Percentiles rank a stretch among this genome's conserved stretches.
Conservation (phyloP, 2,329 filamentous ascomycete species). For the Boeremia lycopersici region DNA sequence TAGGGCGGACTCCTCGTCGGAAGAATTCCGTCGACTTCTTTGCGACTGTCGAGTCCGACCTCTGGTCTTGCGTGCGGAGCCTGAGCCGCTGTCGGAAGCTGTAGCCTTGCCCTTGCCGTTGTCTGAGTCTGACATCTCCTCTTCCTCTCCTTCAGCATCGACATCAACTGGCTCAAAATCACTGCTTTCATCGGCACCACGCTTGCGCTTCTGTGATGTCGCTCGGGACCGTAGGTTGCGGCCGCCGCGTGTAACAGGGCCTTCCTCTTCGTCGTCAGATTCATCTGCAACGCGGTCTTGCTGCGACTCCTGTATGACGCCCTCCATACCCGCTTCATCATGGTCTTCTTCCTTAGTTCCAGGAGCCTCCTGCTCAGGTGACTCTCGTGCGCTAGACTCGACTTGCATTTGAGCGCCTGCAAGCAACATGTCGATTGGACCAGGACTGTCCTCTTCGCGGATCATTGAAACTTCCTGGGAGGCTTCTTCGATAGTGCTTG, state of each 20-base stretch:
- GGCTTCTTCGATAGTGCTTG: slow-evolving; percentile 59
- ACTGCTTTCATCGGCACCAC: slow-evolving; percentile 62
- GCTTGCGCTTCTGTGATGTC: slow-evolving; percentile 42
- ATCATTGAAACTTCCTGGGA: slow-evolving; percentile 56
- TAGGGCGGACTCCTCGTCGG: slow-evolving; percentile 55
- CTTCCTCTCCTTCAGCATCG: slow-evolving; percentile 60
- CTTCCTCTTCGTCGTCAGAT: slow-evolving; percentile 64
- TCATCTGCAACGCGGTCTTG: slow-evolving; percentile 49
- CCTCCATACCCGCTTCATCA: slow-evolving; percentile 39
- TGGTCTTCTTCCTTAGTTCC: slow-evolving; percentile 38
- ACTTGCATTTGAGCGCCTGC: slow-evolving; percentile 45
- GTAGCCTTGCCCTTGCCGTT: slow-evolving; percentile 49
- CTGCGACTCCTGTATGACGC: slow-evolving; percentile 52
- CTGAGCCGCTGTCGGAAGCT: slow-evolving; percentile 48
- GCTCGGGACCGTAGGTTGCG: slow-evolving; percentile 45
- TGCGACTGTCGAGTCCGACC: slow-evolving; percentile 52
- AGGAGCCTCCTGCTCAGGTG: slow-evolving; percentile 42
- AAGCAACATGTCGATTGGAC: slow-evolving; percentile 43
- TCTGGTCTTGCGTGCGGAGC: slow-evolving; percentile 57
- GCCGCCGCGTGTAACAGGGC: slow-evolving; percentile 57
- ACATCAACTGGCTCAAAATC: slow-evolving; percentile 68
- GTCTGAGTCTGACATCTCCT: slow-evolving; percentile 61
- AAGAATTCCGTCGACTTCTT: slow-evolving; percentile 54
- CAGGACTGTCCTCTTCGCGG: slow-evolving; percentile 34
- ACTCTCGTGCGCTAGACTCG: slow-evolving; percentile 40